phyloP scores from a whole-genome alignment of 2,329 filamentous ascomycete species.

The Macrophomina phaseolina region DNA sequence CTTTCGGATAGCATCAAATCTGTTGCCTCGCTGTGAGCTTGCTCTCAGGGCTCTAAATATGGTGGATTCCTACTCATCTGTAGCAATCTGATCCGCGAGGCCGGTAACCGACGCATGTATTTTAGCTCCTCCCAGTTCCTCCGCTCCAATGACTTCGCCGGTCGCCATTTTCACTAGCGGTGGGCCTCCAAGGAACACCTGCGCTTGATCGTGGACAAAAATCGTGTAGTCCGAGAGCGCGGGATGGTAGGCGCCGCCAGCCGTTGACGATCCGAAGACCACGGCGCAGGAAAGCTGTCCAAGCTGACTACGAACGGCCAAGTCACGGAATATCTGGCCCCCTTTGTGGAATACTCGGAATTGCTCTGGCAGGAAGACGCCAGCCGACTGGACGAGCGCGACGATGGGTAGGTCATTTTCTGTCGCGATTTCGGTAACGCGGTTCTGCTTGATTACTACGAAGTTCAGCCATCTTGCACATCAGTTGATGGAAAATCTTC shows the following conservation, averaged over 20 bases:
- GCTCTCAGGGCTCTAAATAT: not conserved
- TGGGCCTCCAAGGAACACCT: slow-evolving; percentile 53
- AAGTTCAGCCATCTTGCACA: slow-evolving; percentile 27
- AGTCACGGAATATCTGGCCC: slow-evolving; percentile 45
- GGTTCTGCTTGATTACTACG: slow-evolving; percentile 47
- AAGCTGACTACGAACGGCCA: slow-evolving; percentile 44
- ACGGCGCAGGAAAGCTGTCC: slow-evolving; percentile 51
- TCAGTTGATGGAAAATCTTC: not conserved
- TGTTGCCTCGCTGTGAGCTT: not conserved
- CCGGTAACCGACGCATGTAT: slow-evolving; percentile 51
- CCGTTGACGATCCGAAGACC: slow-evolving; percentile 53
- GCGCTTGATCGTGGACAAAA: slow-evolving; percentile 51
- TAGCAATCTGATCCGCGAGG: slow-evolving; percentile 51
- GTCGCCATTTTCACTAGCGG: slow-evolving; percentile 56
- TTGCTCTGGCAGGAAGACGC: slow-evolving; percentile 52
- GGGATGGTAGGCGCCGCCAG: slow-evolving; percentile 51
- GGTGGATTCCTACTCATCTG: slow-evolving; percentile 44
- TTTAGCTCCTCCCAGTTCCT: slow-evolving; percentile 50
- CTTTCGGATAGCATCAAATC: slow-evolving; percentile 4
- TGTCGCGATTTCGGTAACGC: slow-evolving; percentile 45
- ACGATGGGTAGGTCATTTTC: slow-evolving; percentile 51
- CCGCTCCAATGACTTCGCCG: slow-evolving; percentile 50
- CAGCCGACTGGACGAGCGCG: slow-evolving; percentile 49
- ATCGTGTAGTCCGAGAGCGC: slow-evolving; percentile 52
- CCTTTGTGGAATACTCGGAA: slow-evolving; percentile 54